Base-by-base conservation (phyloP, 345 rosid species). In the Syzygium oleosum region DNA sequence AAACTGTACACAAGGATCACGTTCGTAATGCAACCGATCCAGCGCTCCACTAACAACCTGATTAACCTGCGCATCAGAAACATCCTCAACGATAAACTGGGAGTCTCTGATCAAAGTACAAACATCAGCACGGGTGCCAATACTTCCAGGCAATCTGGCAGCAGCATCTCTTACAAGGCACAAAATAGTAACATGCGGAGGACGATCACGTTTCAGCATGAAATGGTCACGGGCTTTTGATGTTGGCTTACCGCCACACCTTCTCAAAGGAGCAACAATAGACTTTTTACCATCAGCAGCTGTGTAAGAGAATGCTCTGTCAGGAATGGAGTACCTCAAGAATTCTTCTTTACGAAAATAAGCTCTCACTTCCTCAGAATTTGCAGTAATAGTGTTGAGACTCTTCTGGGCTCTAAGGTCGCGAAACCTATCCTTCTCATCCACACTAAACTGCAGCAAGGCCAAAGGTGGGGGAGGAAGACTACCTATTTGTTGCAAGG, bases 141-240 rank as follows among this genome's bases (percentile, higher is more conserved):
- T 98, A 92, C 98, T 95, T 85, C 99, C 95, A 52, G 99, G 99
- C 94, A 98, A 90, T 89, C 99, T 95, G 87, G 99, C 89, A 84
- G 99, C 99, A 51, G 99, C 98, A 91, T 98, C 99, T 94, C 99
- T 93, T 85, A 98, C 99, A 55, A 98, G 99, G 91, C 99, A 98
- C 23, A 98, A 94, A 86, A 98, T 95, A 9, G 99, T 98, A 88
- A 98, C 99, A 93, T 98, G 99, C 22, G 99, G 99, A 23, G 99
- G 99, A 7, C 99, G 95, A 92, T 98, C 99, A 31, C 98, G 99
- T 92, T 97, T 97, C 93, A 98, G 93, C 99, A 98, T 98, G 89
- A 97, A 98, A 93, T 98, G 99, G 86, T 98, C 99, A 59, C 99
- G 94, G 80, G 99, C 98, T 92, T 98, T 98, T 77, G 99, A 97